Evolutionary conservation across 2,329 filamentous ascomycete species (phyloP).

Genomic region (Arachnomyces sp.): DNA sequence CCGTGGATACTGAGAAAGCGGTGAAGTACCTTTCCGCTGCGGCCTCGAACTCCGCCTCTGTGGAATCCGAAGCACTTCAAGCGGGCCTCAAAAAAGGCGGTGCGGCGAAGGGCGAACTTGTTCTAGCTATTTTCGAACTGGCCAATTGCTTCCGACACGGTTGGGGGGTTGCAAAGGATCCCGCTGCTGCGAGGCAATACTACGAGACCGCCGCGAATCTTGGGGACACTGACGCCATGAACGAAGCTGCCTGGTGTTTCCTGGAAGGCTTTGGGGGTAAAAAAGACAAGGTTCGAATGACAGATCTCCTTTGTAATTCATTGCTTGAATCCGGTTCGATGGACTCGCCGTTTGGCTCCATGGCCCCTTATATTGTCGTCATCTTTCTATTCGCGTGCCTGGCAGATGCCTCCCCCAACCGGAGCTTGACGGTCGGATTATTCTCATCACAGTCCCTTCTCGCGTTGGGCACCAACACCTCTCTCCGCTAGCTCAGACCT

Average conservation of each 20-base stretch:
- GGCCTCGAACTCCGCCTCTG: slow-evolving; percentile 77
- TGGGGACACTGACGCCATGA: slow-evolving; percentile 95
- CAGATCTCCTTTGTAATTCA: slow-evolving; percentile 4
- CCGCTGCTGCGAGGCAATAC: slow-evolving; percentile 78
- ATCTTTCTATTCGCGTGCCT: slow-evolving; percentile 2
- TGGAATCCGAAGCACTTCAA: slow-evolving; percentile 76
- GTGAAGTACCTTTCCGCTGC: slow-evolving; percentile 80
- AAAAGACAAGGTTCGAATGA: slow-evolving; percentile 84
- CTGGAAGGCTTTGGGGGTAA: slow-evolving; percentile 92
- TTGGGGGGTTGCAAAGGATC: slow-evolving; percentile 83
- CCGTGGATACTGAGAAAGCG: slow-evolving; percentile 61
- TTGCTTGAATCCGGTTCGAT: slow-evolving; percentile 1
- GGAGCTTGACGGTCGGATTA: slow-evolving; percentile 1
- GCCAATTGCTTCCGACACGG: slow-evolving; percentile 71
- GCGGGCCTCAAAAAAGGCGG: slow-evolving; percentile 90
- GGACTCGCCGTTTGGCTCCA: background rate
- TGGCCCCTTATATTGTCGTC: background rate
- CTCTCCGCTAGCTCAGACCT: slow-evolving; percentile 12
- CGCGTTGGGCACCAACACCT: slow-evolving; percentile 27
- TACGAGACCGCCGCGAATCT: slow-evolving; percentile 97
- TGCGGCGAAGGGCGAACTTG: slow-evolving; percentile 88
- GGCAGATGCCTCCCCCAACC: slow-evolving; percentile 4
- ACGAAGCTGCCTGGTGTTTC: slow-evolving; percentile 93
- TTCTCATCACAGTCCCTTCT: slow-evolving; percentile 19
- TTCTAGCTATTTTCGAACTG: slow-evolving; percentile 92